Evolutionary conservation across 2,329 filamentous ascomycete genomes (phyloP).

Genomic region (Scytalidium lignicola): DNA sequence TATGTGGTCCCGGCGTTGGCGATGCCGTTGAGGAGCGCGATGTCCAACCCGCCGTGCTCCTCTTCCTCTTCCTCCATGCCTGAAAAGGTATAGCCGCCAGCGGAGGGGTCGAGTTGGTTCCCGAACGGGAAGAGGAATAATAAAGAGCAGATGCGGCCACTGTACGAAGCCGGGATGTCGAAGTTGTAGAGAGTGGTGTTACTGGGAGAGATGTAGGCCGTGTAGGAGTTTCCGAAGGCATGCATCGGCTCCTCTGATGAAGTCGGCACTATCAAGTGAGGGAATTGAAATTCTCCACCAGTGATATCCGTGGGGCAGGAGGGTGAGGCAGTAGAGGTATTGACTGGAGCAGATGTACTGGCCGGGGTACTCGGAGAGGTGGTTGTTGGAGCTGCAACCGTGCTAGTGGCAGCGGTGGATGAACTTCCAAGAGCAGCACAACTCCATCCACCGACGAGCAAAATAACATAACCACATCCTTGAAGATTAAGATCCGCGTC

Average conservation of each 20-base stretch:
- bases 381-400: neutral
- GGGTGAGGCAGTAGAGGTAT: neutral
- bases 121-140: slow-evolving; percentile 26
- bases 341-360: neutral
- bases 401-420: neutral
- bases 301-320: slow-evolving; percentile 20
- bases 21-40: slow-evolving; percentile 16
- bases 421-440: slow-evolving; percentile 18
- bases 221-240: slow-evolving; percentile 15
- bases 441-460: slow-evolving; percentile 18
- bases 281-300: slow-evolving; percentile 16
- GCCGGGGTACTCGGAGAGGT: slow-evolving; percentile 1
- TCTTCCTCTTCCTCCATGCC: slow-evolving; percentile 22
- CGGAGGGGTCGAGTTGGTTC: slow-evolving; percentile 13
- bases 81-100: slow-evolving; percentile 18
- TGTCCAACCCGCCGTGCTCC: slow-evolving; percentile 21
- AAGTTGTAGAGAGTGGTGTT: slow-evolving; percentile 26
- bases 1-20: slow-evolving; percentile 13
- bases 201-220: slow-evolving; percentile 17
- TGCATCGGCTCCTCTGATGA: slow-evolving; percentile 13
- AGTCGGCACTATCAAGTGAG: slow-evolving; percentile 24
- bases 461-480: slow-evolving; percentile 19
- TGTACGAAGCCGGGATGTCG: slow-evolving; percentile 16
- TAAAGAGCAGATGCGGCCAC: slow-evolving; percentile 20
- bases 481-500: slow-evolving; percentile 14